phyloP scores from a whole-genome alignment of 345 rosid species.

The Syzygium jambos region DNA sequence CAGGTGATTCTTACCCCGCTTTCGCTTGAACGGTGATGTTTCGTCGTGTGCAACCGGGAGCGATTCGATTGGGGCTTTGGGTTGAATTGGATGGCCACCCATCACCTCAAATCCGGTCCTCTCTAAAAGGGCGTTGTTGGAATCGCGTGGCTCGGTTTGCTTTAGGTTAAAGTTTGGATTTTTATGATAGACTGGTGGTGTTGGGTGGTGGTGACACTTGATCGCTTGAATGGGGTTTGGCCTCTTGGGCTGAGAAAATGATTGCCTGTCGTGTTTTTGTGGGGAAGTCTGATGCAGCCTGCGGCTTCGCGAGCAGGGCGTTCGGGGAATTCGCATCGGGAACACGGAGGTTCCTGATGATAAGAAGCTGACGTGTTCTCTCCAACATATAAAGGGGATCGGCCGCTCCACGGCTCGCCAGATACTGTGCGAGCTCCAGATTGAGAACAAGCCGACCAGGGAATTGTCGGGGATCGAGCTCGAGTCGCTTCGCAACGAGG shows the following conservation, averaged over 20 bases:
- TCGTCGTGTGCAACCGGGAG: neutral
- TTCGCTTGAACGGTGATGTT: neutral
- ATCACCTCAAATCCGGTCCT: neutral
- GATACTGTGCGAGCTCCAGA: constrained; percentile 44
- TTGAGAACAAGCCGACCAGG: constrained; percentile 60
- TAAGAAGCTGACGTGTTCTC: constrained; percentile 45
- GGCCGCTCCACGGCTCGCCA: constrained; percentile 60
- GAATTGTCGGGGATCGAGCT: constrained; percentile 64
- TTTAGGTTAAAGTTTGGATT: neutral
- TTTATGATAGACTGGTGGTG: neutral
- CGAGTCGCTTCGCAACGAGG: constrained; percentile 57
- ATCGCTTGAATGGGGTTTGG: neutral
- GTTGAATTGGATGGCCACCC: neutral
- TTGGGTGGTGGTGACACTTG: neutral
- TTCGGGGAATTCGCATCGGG: constrained; percentile 29
- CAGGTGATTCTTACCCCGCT: neutral
- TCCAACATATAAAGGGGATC: constrained; percentile 65
- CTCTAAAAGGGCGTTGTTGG: neutral
- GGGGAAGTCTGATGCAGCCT: neutral
- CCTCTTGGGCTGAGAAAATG: neutral
- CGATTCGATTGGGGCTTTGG: neutral
- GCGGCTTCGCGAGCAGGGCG: neutral
- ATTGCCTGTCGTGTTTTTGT: neutral
- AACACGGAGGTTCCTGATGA: constrained; percentile 11
- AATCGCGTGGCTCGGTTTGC: neutral